These are phyloP conservation scores for Rhizopogon sp. DNA, from an alignment of 768 basidiomycete genomes.

Conservation along the genomic window DNA sequence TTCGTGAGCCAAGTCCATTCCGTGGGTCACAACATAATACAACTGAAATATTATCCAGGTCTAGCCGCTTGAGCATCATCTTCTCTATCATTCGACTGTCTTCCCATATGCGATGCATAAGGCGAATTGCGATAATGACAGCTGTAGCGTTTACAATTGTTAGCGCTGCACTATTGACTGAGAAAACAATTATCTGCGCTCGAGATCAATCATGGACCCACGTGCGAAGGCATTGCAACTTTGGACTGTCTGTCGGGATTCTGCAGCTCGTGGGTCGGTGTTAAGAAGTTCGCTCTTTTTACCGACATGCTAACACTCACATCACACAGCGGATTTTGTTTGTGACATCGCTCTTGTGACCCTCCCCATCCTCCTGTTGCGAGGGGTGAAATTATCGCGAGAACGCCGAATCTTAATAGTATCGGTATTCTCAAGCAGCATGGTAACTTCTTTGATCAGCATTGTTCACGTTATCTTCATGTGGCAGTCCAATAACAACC, in stretches of 20 bases:
- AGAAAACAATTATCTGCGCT: not conserved
- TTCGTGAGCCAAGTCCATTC: not conserved
- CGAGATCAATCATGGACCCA: slow-evolving; percentile 1
- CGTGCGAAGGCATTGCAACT: not conserved
- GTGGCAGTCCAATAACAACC: not conserved
- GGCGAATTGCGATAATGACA: not conserved
- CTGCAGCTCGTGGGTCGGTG: slow-evolving; percentile 3
- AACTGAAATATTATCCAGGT: not conserved
- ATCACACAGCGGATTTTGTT: slow-evolving; percentile 6
- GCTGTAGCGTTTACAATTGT: not conserved
- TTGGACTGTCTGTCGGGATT: not conserved
- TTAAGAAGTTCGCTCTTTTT: not conserved
- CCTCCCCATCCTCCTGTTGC: slow-evolving; percentile 8
- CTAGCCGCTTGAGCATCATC: slow-evolving; percentile 1
- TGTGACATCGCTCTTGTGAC: slow-evolving; percentile 8
- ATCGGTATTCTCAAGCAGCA: slow-evolving; percentile 7
- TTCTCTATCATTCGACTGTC: slow-evolving; percentile 4
- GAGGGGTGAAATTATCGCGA: slow-evolving; percentile 1
- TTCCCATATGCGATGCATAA: not conserved
- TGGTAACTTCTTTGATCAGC: slow-evolving; percentile 2
- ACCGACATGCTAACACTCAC: not conserved
- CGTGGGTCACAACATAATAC: not conserved
- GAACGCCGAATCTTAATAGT: slow-evolving; percentile 6
- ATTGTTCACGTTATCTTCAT: slow-evolving; percentile 10
- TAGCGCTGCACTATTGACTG: not conserved